A percentile compares a stretch with the other conserved stretches of the same genome.
These are phyloP conservation scores for Parasitella parasitica DNA, from an alignment of 371 early-diverging fungal genomes.

Conservation along the genomic window DNA sequence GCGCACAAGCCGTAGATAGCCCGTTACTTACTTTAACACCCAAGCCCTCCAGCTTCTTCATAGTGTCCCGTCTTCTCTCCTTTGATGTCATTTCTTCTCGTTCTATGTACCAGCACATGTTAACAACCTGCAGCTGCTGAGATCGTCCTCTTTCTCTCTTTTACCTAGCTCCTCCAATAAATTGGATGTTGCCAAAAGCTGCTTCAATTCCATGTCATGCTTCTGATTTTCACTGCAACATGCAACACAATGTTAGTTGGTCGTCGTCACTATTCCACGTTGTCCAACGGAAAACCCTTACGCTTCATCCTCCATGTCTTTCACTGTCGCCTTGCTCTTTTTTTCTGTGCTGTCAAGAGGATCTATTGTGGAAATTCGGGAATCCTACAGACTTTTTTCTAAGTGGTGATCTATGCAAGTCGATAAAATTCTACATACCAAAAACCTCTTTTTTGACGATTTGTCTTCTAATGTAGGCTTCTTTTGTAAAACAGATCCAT, in stretches of 20 bases:
- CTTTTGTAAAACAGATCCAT: slow-evolving; percentile 29
- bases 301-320: slow-evolving; percentile 40
- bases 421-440: slow-evolving; percentile 32
- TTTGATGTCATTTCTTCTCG: slow-evolving; percentile 46
- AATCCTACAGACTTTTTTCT: too few relatives aligned
- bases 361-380: slow-evolving; percentile 28
- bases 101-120: slow-evolving; percentile 17
- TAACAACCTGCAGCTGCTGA: background rate
- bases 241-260: background rate
- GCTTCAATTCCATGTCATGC: slow-evolving; percentile 41
- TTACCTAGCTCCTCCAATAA: slow-evolving; percentile 46
- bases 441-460: slow-evolving; percentile 37
- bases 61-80: slow-evolving; percentile 40
- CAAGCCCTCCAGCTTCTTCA: slow-evolving; percentile 41
- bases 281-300: slow-evolving; percentile 6
- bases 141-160: background rate
- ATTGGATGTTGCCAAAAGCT: slow-evolving; percentile 39
- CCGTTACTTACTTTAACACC: slow-evolving; percentile 46
- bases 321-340: slow-evolving; percentile 16
- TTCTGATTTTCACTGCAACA: slow-evolving; percentile 33
- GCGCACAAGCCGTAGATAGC: too few relatives aligned
- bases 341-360: background rate
- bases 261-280: background rate
- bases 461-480: slow-evolving; percentile 26
- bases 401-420: too few relatives aligned